Percentiles rank a stretch among this genome's conserved stretches.
Evolutionary conservation across 1,139 yeast genomes (phyloP).

Genomic region (Kurtzmaniella quercitrusa): DNA sequence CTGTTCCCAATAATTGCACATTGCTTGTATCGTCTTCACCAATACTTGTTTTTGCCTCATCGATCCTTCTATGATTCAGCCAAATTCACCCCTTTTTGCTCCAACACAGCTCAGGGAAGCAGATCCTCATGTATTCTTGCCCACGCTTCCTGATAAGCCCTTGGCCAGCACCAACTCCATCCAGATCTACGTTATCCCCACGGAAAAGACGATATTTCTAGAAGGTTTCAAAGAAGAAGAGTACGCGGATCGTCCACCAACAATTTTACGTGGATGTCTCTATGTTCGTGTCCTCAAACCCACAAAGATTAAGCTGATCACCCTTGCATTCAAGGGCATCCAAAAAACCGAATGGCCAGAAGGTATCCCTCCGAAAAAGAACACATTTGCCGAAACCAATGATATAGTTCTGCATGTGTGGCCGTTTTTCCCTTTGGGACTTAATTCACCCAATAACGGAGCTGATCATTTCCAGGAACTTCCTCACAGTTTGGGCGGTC

Average conservation of each 20-base stretch:
- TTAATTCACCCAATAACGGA: slow-evolving; percentile 44
- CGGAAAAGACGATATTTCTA: slow-evolving; percentile 75
- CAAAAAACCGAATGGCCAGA: slow-evolving; percentile 97
- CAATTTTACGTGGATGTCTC: slow-evolving; percentile 79
- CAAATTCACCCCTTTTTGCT: slow-evolving; percentile 31
- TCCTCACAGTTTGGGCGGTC: slow-evolving; percentile 13
- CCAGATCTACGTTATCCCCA: slow-evolving; percentile 55
- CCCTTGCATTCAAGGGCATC: slow-evolving; percentile 62
- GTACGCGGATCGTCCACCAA: slow-evolving; percentile 67
- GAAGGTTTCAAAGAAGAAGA: slow-evolving; percentile 77
- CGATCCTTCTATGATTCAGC: too few species aligned
- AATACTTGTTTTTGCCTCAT: too few species aligned
- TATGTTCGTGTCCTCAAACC: slow-evolving; percentile 70
- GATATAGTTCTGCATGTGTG: slow-evolving; percentile 78
- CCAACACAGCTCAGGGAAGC: slow-evolving; percentile 20
- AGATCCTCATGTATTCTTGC: slow-evolving; percentile 15
- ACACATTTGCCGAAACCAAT: slow-evolving; percentile 57
- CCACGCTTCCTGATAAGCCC: slow-evolving; percentile 50
- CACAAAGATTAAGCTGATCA: slow-evolving; percentile 66
- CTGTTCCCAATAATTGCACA: too few species aligned
- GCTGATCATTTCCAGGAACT: slow-evolving; percentile 48
- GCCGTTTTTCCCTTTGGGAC: slow-evolving; percentile 72
- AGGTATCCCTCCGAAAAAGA: slow-evolving; percentile 89
- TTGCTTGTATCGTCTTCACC: too few species aligned
- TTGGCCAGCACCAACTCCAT: slow-evolving; percentile 43